These are phyloP conservation scores for Galeopsis tetrahit DNA, from an alignment of 257 asterid genomes.

Conservation along the genomic window DNA sequence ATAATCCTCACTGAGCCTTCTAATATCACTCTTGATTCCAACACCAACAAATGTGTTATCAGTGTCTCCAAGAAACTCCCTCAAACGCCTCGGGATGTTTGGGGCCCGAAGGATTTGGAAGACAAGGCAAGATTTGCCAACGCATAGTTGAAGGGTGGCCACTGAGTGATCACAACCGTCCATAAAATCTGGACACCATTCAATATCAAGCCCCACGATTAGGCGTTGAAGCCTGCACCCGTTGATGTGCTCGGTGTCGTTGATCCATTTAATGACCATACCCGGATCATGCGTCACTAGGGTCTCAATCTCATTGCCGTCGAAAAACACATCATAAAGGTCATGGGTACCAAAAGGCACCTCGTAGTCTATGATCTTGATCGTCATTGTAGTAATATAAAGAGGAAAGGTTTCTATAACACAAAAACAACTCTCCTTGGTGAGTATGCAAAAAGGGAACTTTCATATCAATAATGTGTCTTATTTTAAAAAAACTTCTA, in stretches of 20 bases:
- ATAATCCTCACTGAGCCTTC: conserved; percentile 26
- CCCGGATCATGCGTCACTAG: too few species aligned
- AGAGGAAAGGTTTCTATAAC: too few species aligned
- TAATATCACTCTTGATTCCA: conserved; percentile 30
- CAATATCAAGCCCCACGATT: too few species aligned
- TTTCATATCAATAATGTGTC: background rate
- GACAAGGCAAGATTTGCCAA: conserved; percentile 37
- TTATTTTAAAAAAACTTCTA: background rate
- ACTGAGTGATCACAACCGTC: background rate
- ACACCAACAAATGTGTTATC: conserved; percentile 39
- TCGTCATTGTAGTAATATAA: too few species aligned
- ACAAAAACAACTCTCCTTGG: background rate
- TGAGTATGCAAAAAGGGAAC: background rate
- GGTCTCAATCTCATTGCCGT: too few species aligned
- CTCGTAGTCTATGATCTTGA: too few species aligned
- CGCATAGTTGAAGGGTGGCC: conserved; percentile 38
- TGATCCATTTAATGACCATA: too few species aligned
- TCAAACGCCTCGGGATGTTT: conserved; percentile 21
- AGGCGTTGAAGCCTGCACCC: too few species aligned
- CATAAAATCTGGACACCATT: background rate
- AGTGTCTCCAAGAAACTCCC: conserved; percentile 29
- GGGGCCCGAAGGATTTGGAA: conserved; percentile 31
- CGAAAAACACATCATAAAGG: too few species aligned
- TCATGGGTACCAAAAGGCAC: background rate
- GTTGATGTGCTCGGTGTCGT: too few species aligned